Base-by-base conservation (phyloP, 768 basidiomycete genomes). In the Phanerochaete sordida region DNA sequence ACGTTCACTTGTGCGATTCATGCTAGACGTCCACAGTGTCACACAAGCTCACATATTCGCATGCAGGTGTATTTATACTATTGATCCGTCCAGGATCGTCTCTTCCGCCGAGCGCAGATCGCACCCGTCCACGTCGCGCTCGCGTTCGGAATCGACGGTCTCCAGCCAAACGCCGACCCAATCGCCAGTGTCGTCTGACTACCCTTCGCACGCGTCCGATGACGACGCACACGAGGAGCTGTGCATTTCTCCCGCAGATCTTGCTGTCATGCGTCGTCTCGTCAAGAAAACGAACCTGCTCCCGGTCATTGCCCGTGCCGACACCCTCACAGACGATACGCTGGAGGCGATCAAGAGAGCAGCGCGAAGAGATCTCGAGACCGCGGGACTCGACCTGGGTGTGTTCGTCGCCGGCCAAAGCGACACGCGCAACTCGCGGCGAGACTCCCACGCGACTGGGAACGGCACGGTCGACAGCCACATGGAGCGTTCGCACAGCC, bases 311-410 rank as follows among this genome's bases (percentile, higher is more conserved):
- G 88, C 88, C 15, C 87, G 78, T 60, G 80, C 91, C 2, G 93
- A 95, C 72, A 91, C 90, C 39, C 78, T 95, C 61, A 94, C 93
- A 37, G 88, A 94, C 68, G 87, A 85, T 62, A 87, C 82, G 64
- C 77, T 95, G 58, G 73, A 73, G 47, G 81, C 83, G 48, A 79
- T 93, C 52, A 93, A 93, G 77, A 74, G 79, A 55, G 88, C 87
- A 27, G 82, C 94, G n/a, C 84, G 83, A 48, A 80, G 74, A 53
- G 90, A 87, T 58, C 75, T 94, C 39, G 75, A 76, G 54, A 81
- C 83, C 56, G 86, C 87, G 21, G 83, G 83, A 15, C 80, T 93
- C 43, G 86, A 84, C 68, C 88, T 92, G 69, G 91, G 91, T 50
- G 84, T 93, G 21, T 91, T 93, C 70, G 82, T 81, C 16, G 76